Percentiles rank a stretch among this genome's conserved stretches.
phyloP scores from a whole-genome alignment of 2,329 filamentous ascomycete genomes.

The Zymoseptoria tritici region DNA sequence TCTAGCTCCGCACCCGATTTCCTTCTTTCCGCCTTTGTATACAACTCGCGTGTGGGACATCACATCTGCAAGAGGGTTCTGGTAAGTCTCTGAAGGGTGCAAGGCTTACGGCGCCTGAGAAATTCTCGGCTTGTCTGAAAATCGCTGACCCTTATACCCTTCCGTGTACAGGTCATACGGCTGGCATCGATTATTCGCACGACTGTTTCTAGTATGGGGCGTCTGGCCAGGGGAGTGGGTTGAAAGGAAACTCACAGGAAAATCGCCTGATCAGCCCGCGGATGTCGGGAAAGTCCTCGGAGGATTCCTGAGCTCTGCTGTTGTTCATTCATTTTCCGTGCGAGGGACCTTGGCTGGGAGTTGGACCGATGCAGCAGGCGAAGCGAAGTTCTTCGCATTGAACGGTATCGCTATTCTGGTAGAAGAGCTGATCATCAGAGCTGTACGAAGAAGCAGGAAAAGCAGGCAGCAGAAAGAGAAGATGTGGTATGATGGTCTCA shows the following conservation, averaged over 20 bases:
- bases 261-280: constrained; percentile 28
- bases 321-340: constrained; percentile 37
- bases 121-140: too few relatives aligned
- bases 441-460: constrained; percentile 16
- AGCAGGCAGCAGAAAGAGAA: constrained; percentile 11
- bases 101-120: too few relatives aligned
- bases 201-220: constrained; percentile 40
- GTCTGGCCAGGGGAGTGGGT: constrained; percentile 41
- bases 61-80: constrained; percentile 29
- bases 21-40: constrained; percentile 41
- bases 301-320: constrained; percentile 35
- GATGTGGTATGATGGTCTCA: constrained; percentile 26
- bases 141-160: too few relatives aligned
- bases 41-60: constrained; percentile 37
- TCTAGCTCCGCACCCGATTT: constrained; percentile 34
- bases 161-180: too few relatives aligned
- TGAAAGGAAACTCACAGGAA: constrained; percentile 34
- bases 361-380: constrained; percentile 26
- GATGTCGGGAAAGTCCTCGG: constrained; percentile 40
- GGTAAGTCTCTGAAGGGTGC: too few relatives aligned
- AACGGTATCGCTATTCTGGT: constrained; percentile 26
- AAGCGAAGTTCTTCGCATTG: constrained; percentile 27
- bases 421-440: constrained; percentile 21
- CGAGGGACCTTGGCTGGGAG: constrained; percentile 35
- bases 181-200: constrained; percentile 40